Conservation (phyloP, 768 basidiomycete genomes). For the Boletus pseudopeckii region DNA sequence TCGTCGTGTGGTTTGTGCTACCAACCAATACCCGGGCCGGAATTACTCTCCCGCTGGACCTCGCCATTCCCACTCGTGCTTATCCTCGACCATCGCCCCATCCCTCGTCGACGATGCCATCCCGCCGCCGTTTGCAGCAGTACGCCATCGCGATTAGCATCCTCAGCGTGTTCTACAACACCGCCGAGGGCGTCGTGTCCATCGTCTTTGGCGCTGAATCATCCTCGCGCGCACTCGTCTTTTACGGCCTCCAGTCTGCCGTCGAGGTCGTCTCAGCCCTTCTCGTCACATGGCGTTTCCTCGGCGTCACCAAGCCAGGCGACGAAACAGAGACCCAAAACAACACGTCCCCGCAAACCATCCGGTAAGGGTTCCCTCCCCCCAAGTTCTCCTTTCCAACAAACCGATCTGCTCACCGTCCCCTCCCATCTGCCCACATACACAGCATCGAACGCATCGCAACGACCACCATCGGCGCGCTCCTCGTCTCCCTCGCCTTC, state of each 20-base stretch:
- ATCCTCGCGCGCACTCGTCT: constrained; percentile 41
- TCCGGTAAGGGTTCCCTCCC: constrained; percentile 19
- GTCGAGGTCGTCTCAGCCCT: constrained; percentile 44
- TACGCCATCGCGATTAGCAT: constrained; percentile 43
- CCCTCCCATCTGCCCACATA: too few relatives aligned
- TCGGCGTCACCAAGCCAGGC: constrained; percentile 30
- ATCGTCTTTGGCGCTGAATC: constrained; percentile 43
- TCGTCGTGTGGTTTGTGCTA: too few relatives aligned
- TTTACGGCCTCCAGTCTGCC: constrained; percentile 47
- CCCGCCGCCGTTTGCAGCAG: constrained; percentile 21
- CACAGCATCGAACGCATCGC: constrained; percentile 35
- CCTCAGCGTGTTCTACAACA: constrained; percentile 38
- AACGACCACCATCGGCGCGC: constrained; percentile 34
- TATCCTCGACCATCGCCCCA: background rate
- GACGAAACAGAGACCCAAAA: constrained; percentile 25
- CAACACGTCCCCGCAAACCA: background rate
- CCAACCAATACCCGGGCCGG: too few relatives aligned
- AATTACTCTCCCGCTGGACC: too few relatives aligned
- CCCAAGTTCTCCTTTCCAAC: too few relatives aligned
- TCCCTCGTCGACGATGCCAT: constrained; percentile 14
- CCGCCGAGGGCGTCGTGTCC: constrained; percentile 41
- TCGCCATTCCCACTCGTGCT: background rate
- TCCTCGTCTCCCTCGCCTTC: constrained; percentile 37
- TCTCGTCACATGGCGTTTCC: constrained; percentile 46
- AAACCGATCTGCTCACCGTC: too few relatives aligned